These are phyloP conservation scores for Kwoniella heveanensis DNA, from an alignment of 768 basidiomycete genomes.

Conservation along the genomic window DNA sequence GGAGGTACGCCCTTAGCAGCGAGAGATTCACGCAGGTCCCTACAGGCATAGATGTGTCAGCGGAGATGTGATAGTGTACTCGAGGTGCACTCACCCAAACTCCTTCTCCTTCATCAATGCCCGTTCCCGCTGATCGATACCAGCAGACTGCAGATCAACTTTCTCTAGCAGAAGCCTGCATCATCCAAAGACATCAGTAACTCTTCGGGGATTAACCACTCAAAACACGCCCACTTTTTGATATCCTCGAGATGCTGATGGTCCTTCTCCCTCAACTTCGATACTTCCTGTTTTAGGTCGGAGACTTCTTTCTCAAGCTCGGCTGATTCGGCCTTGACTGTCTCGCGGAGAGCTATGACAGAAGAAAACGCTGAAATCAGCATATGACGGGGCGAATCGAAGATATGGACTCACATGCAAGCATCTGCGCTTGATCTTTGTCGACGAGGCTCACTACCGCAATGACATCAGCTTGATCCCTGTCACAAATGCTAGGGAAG, in stretches of 20 bases:
- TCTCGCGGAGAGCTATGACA: constrained; percentile 67
- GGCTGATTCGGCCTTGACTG: constrained; percentile 83
- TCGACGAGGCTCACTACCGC: constrained; percentile 79
- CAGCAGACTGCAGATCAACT: constrained; percentile 82
- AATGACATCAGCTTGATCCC: background rate
- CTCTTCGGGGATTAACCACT: background rate
- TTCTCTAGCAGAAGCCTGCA: constrained; percentile 85
- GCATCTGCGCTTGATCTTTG: constrained; percentile 89
- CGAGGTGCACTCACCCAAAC: constrained; percentile 63
- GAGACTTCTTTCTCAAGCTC: constrained; percentile 70
- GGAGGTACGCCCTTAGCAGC: constrained; percentile 79
- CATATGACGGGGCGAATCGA: background rate
- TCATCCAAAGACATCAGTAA: constrained; percentile 61
- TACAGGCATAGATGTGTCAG: constrained; percentile 45
- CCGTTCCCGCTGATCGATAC: constrained; percentile 83
- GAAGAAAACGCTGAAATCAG: no score
- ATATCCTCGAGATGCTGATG: constrained; percentile 77
- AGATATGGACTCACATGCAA: constrained; percentile 59
- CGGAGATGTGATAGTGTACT: background rate
- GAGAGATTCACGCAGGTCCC: constrained; percentile 74
- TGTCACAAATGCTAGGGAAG: constrained; percentile 1
- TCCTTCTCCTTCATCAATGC: constrained; percentile 84
- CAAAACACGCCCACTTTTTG: constrained; percentile 33
- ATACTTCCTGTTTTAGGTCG: constrained; percentile 67
- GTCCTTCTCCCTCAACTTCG: constrained; percentile 76